Conservation (phyloP, 306 rosid genomes). For the Casuarina cunninghamiana region DNA sequence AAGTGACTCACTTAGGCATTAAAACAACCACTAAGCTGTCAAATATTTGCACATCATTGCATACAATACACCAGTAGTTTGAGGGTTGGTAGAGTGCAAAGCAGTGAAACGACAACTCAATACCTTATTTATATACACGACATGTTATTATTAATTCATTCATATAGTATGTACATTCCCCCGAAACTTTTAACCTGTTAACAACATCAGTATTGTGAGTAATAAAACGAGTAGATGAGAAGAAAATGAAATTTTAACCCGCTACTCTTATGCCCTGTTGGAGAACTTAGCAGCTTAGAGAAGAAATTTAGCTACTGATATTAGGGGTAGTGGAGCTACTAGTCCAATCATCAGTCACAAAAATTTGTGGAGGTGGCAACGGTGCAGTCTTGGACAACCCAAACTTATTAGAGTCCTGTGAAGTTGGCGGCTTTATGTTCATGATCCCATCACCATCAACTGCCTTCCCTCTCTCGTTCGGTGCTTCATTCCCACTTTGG, state of each 20-base stretch:
- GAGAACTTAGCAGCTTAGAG: neutral
- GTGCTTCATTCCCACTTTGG: constrained; percentile 30
- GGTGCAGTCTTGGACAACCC: constrained; percentile 23
- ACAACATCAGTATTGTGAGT: neutral
- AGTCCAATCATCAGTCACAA: constrained; percentile 44
- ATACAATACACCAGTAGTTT: neutral
- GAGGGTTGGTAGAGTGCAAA: neutral
- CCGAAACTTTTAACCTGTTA: neutral
- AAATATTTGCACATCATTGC: neutral
- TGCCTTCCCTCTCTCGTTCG: constrained; percentile 21
- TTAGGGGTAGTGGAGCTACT: constrained; percentile 38
- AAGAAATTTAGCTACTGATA: constrained; percentile 30
- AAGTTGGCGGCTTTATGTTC: constrained; percentile 25
- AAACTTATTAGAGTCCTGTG: constrained; percentile 46
- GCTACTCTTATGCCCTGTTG: neutral
- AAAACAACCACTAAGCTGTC: neutral
- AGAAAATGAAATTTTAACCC: neutral
- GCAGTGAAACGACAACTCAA: neutral
- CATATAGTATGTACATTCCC: constrained; percentile 8
- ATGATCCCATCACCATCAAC: constrained; percentile 3
- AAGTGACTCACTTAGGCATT: neutral
- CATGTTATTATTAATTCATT: neutral
- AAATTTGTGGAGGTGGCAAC: constrained; percentile 40
- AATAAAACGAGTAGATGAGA: neutral
- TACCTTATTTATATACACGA: neutral